Percentiles rank a stretch among this genome's conserved stretches.
Evolutionary conservation across 2,329 filamentous ascomycete genomes (phyloP).

Genomic region (Daldinia eschscholtzii): DNA sequence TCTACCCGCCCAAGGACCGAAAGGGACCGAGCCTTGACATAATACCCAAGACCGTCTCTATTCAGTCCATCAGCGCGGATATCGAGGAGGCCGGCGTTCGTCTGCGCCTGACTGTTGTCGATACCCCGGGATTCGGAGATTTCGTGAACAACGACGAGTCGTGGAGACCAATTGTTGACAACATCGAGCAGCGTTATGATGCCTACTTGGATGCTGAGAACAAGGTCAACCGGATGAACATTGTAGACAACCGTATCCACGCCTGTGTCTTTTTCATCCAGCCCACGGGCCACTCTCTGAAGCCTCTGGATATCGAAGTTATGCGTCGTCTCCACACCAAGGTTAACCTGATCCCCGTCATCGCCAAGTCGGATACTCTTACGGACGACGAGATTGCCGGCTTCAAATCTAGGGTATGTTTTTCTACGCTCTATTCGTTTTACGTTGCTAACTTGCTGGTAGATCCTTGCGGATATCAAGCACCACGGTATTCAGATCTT

Average conservation of each 20-base stretch:
- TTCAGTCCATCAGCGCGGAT: constrained; percentile 94
- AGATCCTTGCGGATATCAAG: constrained; percentile 98
- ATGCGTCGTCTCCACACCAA: constrained; percentile 99
- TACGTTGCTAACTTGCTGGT: constrained; percentile 34
- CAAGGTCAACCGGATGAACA: constrained; percentile 99
- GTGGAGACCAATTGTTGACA: constrained; percentile 98
- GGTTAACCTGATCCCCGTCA: constrained; percentile 99
- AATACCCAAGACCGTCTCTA: constrained; percentile 96
- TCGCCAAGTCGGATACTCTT: constrained; percentile 97
- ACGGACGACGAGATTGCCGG: constrained; percentile 94
- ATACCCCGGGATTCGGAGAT: constrained; percentile 97
- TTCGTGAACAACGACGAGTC: constrained; percentile 99
- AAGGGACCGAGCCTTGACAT: constrained; percentile 98
- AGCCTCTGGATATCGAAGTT: constrained; percentile 98
- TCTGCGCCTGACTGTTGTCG: constrained; percentile 94
- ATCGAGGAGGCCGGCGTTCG: constrained; percentile 99
- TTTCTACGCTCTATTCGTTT: not conserved
- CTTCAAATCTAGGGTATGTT: constrained; percentile 95
- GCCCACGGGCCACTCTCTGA: constrained; percentile 96
- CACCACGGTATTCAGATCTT: constrained; percentile 99
- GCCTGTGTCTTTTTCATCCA: constrained; percentile 99
- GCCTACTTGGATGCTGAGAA: constrained; percentile 99
- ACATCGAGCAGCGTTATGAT: constrained; percentile 99
- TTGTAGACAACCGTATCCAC: constrained; percentile 98
- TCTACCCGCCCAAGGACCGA: constrained; percentile 98